Base-by-base conservation (phyloP, 306 rosid species). In the Cucurbita ficifolia region DNA sequence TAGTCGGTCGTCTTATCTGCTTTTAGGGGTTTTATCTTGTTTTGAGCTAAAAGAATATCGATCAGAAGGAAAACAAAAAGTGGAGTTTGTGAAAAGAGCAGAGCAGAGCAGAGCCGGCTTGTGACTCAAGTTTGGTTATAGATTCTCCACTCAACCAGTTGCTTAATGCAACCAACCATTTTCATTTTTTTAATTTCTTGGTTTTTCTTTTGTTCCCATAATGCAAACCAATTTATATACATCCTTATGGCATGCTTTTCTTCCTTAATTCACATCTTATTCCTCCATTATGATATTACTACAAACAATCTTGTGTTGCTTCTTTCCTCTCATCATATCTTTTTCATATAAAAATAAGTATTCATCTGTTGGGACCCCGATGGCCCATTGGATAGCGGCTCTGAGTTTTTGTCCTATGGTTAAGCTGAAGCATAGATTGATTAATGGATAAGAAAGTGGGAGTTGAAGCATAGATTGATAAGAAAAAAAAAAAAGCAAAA, bases 151-250 rank as follows among this genome's bases (percentile, higher is more conserved):
- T 65, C 70, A 46, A 39, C 48, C 22, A 61, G 14, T 36, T 29
- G 49, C 29, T 65, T 65, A 65, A 65, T 65, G 8, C 70, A 65
- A 65, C 43, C 64, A 61, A 61, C 43, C 43, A 65, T 65, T 65
- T 21, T 16, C 51, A 10, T 17, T 64, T 40, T 40, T 18, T 40
- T 40, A 61, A 39, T 43, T 39, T 64, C 17, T 64, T 64, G 51
- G n/a, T 40, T 19, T 17, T 29, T 29, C 33, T 29, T 64, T 40
- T 65, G 72, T 65, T 60, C 72, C 51, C 72, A 65, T 65, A 19
- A 65, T 65, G 72, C 72, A 65, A 65, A 42, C 29, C 14, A 42
- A 65, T 43, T 65, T 65, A 59, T 42, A 42, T 36, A 65, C 5
- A 29, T 29, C 33, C 36, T 61, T 36, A 33, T 16, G 13, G 35